phyloP scores from a whole-genome alignment of 305 asterid species.

The Plantago coronopus region DNA sequence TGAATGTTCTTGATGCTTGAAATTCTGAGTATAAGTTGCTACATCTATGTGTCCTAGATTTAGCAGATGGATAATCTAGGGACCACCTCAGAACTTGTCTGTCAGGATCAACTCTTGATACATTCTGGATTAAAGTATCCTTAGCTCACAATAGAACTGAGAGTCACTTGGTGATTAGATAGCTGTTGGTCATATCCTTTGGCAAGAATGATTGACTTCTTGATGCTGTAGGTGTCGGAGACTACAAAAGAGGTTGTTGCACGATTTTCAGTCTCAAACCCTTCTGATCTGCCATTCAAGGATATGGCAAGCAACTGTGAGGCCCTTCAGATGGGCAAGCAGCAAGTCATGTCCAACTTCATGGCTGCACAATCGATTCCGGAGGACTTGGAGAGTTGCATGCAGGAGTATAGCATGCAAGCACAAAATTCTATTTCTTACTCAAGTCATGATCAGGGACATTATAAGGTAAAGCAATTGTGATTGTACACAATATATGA shows the following conservation, averaged over 20 bases:
- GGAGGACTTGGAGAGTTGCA: conserved; percentile 29
- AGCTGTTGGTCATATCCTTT: conserved; percentile 6
- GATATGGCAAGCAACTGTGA: conserved; percentile 79
- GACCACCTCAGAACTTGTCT: neutral
- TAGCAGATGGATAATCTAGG: conserved; percentile 5
- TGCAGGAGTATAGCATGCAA: conserved; percentile 30
- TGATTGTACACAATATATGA: neutral
- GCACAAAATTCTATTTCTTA: conserved; percentile 24
- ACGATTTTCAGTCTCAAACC: conserved; percentile 33
- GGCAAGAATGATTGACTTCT: conserved; percentile 21
- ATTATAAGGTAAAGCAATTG: conserved; percentile 22
- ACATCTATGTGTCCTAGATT: neutral
- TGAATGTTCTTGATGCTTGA: neutral
- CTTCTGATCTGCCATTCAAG: conserved; percentile 61
- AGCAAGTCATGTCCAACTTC: conserved; percentile 63
- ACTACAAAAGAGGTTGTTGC: conserved; percentile 62
- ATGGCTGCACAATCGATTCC: conserved; percentile 34
- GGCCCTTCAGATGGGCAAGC: conserved; percentile 70
- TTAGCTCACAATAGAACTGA: neutral
- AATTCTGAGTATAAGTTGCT: neutral
- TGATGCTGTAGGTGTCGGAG: conserved; percentile 52
- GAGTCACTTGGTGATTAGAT: neutral
- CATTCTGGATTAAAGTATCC: neutral
- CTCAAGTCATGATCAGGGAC: conserved; percentile 28
- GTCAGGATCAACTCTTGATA: neutral